A percentile compares a stretch with the other conserved stretches of the same genome.
Evolutionary conservation across 257 asterid genomes (phyloP).

Genomic region (Capsicum rhomboideum): DNA sequence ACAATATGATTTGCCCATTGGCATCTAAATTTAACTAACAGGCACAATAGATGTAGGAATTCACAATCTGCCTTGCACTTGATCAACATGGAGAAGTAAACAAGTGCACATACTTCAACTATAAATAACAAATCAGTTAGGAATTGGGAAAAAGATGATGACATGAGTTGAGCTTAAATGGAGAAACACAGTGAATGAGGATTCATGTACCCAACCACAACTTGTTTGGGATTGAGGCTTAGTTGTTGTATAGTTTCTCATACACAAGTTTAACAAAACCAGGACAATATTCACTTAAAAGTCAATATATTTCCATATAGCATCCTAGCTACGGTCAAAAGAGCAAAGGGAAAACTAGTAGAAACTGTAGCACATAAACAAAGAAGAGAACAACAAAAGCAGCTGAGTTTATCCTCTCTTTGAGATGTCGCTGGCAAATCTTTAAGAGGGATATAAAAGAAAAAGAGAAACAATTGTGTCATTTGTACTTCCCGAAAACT

Average conservation of each 20-base stretch:
- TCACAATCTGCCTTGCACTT: neutral
- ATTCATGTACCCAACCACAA: neutral
- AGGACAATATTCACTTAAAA: neutral
- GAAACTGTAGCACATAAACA: neutral
- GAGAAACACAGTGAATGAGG: neutral
- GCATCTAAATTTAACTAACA: too few species aligned
- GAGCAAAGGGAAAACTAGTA: neutral
- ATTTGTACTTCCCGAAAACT: neutral
- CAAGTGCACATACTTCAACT: neutral
- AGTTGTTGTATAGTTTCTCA: neutral
- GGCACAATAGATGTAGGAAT: neutral
- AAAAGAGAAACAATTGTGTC: neutral
- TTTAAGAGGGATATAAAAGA: neutral
- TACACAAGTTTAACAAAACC: neutral
- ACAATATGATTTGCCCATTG: neutral
- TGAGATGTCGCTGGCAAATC: neutral
- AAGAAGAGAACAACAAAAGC: neutral
- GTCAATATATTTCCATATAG: neutral
- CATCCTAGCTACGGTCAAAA: neutral
- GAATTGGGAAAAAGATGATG: neutral
- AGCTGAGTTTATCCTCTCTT: neutral
- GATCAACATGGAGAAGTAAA: neutral
- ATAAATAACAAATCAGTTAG: neutral
- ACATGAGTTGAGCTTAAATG: neutral
- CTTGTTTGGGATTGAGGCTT: neutral